Base-by-base conservation (phyloP, 495 filamentous ascomycete genomes). In the Penicillium ochrochloron region DNA sequence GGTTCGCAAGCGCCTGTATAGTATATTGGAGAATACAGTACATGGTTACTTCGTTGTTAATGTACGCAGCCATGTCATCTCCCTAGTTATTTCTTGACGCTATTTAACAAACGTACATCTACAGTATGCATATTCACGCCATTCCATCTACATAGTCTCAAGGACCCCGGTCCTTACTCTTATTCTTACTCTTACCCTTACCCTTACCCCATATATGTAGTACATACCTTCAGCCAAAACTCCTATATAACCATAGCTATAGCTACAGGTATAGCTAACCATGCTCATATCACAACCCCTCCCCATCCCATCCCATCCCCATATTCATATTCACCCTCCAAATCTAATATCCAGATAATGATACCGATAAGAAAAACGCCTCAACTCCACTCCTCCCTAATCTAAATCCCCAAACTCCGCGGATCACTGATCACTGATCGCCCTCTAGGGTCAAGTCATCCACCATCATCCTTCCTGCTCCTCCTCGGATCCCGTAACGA, bases 361-460 rank as follows among this genome's bases (percentile, higher is more conserved):
- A 33, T 33, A 33, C 5, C 7, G 31, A 33, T 33, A 33, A 23
- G 19, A 48, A 25, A 48, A 19, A 12, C 17, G 19, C 7, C 21
- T 25, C 44, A 19, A 21, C 44, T 31, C 48, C 46, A 50, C 11
- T 27, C 23, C 48, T 31, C 48, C 48, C 25, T 33, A 33, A 33
- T 33, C 31, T 33, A 33, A 33, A 15, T 10, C 35, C n/a, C n/a
- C 42, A 19, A 44, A 44, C 42, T 44, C 42, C 42, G 44, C 35
- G 23, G 19, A 35, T 35, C 34, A 31, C 37, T 25, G 19, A 35
- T 35, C 34, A n/a, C 37, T 25, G 55, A 60, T 52, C 46, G 59
- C 33, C 59, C 53, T 33, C 57, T 25, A 58, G 41, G 31, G 46
- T 15, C 3, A 11, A 9, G 5, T 25, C 21, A 21, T 27, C 25